A percentile compares a stretch with the other conserved stretches of the same genome.
These are phyloP conservation scores for Beauveria bassiana DNA, from an alignment of 2,329 filamentous ascomycete genomes.

Conservation along the genomic window DNA sequence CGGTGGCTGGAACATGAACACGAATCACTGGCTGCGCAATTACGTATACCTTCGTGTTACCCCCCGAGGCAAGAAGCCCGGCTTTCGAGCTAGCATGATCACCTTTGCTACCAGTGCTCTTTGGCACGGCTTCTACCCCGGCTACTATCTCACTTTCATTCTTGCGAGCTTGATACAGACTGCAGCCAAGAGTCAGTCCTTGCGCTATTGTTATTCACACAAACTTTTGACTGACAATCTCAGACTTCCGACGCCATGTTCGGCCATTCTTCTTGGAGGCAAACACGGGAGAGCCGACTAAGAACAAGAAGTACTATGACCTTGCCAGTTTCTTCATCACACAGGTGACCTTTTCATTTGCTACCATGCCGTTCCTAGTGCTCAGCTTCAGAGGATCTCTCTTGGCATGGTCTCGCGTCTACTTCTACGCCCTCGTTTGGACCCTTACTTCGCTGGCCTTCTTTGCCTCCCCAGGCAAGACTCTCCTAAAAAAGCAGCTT, in stretches of 20 bases:
- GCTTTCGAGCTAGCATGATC: slow-evolving; percentile 86
- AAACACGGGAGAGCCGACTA: slow-evolving; percentile 58
- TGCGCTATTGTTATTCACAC: background rate
- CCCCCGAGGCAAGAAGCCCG: slow-evolving; percentile 89
- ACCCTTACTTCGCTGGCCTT: slow-evolving; percentile 59
- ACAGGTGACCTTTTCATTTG: slow-evolving; percentile 77
- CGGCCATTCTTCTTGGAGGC: slow-evolving; percentile 89
- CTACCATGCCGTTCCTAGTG: slow-evolving; percentile 76
- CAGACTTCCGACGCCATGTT: slow-evolving; percentile 81
- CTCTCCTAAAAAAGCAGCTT: slow-evolving; percentile 45
- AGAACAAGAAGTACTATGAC: slow-evolving; percentile 82
- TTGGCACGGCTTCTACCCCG: slow-evolving; percentile 97
- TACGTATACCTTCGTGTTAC: slow-evolving; percentile 95
- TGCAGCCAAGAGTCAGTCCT: slow-evolving; percentile 75
- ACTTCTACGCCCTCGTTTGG: slow-evolving; percentile 76
- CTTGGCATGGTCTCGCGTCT: slow-evolving; percentile 73
- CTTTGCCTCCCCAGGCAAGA: slow-evolving; percentile 73
- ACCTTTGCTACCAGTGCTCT: slow-evolving; percentile 93
- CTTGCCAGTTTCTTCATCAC: slow-evolving; percentile 66
- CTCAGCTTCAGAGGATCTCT: slow-evolving; percentile 65
- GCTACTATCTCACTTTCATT: slow-evolving; percentile 88
- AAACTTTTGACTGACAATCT: slow-evolving; percentile 1
- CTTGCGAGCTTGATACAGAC: slow-evolving; percentile 89
- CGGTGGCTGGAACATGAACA: slow-evolving; percentile 97
- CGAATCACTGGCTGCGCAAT: slow-evolving; percentile 92